These are phyloP conservation scores for Coriaria nepalensis DNA, from an alignment of 306 rosid species.

Conservation along the genomic window DNA sequence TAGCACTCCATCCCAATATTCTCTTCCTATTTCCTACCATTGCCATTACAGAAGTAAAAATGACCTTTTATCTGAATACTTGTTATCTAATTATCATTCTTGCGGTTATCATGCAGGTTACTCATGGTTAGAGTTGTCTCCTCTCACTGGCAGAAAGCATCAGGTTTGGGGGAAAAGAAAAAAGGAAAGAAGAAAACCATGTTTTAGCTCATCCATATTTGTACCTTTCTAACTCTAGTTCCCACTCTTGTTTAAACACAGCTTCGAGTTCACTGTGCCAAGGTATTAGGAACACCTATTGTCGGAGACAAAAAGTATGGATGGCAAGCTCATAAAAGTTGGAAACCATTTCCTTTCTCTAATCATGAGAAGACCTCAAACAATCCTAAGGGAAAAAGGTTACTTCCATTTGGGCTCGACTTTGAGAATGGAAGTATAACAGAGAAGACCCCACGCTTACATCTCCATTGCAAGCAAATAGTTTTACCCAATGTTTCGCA, in stretches of 20 bases:
- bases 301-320: conserved; percentile 96
- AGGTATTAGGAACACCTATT: conserved; percentile 79
- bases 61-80: background rate
- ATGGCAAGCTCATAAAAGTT: conserved; percentile 68
- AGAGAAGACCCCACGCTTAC: conserved; percentile 51
- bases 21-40: background rate
- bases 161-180: conserved; percentile 35
- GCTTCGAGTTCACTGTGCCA: conserved; percentile 96
- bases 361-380: conserved; percentile 18
- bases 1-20: conserved; percentile 18
- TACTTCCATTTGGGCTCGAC: conserved; percentile 62
- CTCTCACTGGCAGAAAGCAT: conserved; percentile 90
- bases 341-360: conserved; percentile 30
- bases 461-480: conserved; percentile 83
- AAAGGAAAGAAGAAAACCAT: too few species aligned
- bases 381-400: conserved; percentile 20
- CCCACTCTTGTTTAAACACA: conserved; percentile 11
- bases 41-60: background rate
- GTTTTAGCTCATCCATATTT: background rate
- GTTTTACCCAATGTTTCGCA: conserved; percentile 54
- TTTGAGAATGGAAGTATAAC: conserved; percentile 51
- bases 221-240: too few species aligned
- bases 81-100: conserved; percentile 9
- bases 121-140: conserved; percentile 84
- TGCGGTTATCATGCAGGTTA: conserved; percentile 41